These are phyloP conservation scores for Lentinus tigrinus DNA, from an alignment of 768 basidiomycete species.

Conservation along the genomic window DNA sequence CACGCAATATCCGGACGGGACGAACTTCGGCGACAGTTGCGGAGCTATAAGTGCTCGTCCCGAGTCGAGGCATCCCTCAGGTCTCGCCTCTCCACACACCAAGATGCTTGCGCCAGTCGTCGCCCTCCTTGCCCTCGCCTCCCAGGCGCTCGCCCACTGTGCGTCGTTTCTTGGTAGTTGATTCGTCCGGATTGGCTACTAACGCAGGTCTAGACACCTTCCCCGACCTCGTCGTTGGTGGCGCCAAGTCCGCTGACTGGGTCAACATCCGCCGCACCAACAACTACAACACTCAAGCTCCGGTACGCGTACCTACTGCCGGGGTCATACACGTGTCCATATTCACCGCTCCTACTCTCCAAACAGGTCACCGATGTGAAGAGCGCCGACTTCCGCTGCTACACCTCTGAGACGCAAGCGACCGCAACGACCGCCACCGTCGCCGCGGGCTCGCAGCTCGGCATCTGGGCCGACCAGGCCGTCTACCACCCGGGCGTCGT, in stretches of 20 bases:
- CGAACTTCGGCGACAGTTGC: background rate
- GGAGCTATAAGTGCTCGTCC: background rate
- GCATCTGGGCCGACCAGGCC: slow-evolving; percentile 27
- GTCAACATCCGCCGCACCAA: slow-evolving; percentile 29
- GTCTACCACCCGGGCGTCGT: slow-evolving; percentile 29
- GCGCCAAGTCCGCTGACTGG: slow-evolving; percentile 25
- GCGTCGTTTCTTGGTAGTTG: background rate
- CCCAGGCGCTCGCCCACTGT: slow-evolving; percentile 25
- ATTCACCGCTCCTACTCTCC: background rate
- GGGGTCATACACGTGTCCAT: background rate
- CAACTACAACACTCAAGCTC: slow-evolving; percentile 28
- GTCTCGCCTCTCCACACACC: background rate
- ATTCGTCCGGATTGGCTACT: background rate
- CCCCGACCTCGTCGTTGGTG: slow-evolving; percentile 27
- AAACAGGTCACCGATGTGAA: slow-evolving; percentile 29
- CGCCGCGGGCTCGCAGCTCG: slow-evolving; percentile 27
- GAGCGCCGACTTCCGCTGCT: slow-evolving; percentile 31
- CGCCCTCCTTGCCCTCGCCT: slow-evolving; percentile 16
- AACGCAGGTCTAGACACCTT: slow-evolving; percentile 25
- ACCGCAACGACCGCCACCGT: slow-evolving; percentile 26
- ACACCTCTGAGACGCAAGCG: slow-evolving; percentile 26
- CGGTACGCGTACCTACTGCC: slow-evolving; percentile 20
- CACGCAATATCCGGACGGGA: background rate
- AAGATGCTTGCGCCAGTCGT: slow-evolving; percentile 5
- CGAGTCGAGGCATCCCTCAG: too few relatives aligned